Evolutionary conservation across 1,284 basidiomycete species (phyloP).

Genomic region (Pseudozyma sp.): DNA sequence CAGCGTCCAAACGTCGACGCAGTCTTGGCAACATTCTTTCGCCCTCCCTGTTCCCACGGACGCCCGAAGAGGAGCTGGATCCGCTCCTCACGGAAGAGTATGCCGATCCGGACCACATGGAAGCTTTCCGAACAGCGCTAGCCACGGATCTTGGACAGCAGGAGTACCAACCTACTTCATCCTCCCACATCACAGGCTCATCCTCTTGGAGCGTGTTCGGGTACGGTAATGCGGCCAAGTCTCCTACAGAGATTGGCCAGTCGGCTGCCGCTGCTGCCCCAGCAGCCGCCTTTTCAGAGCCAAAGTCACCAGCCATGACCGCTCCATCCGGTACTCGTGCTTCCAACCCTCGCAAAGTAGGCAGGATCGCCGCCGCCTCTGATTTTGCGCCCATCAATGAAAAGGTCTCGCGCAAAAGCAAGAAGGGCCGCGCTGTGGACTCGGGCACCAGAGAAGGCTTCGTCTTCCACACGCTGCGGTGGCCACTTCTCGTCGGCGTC

Average conservation of each 20-base stretch:
- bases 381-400: slow-evolving; percentile 68
- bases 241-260: slow-evolving; percentile 23
- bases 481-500: slow-evolving; percentile 75
- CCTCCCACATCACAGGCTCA: slow-evolving; percentile 39
- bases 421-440: slow-evolving; percentile 40
- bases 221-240: slow-evolving; percentile 28
- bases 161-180: slow-evolving; percentile 44
- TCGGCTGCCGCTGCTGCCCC: slow-evolving; percentile 17
- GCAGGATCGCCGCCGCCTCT: slow-evolving; percentile 59
- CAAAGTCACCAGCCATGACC: slow-evolving; percentile 29
- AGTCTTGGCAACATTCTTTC: slow-evolving; percentile 47
- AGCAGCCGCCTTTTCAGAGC: slow-evolving; percentile 6
- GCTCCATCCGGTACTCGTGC: slow-evolving; percentile 36
- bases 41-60: slow-evolving; percentile 27
- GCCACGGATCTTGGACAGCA: slow-evolving; percentile 57
- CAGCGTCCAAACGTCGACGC: slow-evolving; percentile 27
- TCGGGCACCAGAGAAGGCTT: slow-evolving; percentile 60
- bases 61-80: slow-evolving; percentile 42
- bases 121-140: slow-evolving; percentile 59
- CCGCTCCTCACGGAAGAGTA: slow-evolving; percentile 57
- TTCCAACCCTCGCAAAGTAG: slow-evolving; percentile 52
- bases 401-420: slow-evolving; percentile 37
- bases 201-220: slow-evolving; percentile 45
- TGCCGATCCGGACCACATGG: slow-evolving; percentile 49
- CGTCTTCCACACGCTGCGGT: slow-evolving; percentile 60